These are phyloP conservation scores for Aquilaria agallochum DNA, from an alignment of 441 rosid species.

Conservation along the genomic window DNA sequence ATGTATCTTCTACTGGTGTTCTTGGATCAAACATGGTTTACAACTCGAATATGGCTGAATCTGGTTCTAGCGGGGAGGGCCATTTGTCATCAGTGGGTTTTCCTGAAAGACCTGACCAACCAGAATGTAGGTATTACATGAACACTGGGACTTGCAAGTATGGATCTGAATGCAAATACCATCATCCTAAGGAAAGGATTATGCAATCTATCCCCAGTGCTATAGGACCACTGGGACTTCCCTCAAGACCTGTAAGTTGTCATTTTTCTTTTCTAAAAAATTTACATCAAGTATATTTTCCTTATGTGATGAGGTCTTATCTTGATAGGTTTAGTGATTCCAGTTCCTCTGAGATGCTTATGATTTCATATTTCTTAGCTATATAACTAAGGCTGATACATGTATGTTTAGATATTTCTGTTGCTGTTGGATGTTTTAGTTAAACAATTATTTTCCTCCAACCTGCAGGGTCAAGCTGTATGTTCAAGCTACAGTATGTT, in stretches of 20 bases:
- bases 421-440: background rate
- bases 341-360: background rate
- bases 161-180: constrained; percentile 78
- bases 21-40: constrained; percentile 33
- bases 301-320: too few species aligned
- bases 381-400: background rate
- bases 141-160: constrained; percentile 72
- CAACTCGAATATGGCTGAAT: constrained; percentile 34
- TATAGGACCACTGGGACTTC: constrained; percentile 46
- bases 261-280: constrained; percentile 10
- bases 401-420: background rate
- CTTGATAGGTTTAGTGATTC: background rate
- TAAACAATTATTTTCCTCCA: constrained; percentile 10
- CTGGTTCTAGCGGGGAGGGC: constrained; percentile 31
- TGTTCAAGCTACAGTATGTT: constrained; percentile 56
- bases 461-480: constrained; percentile 59
- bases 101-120: constrained; percentile 67
- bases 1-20: constrained; percentile 30
- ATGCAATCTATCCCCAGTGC: constrained; percentile 27
- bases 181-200: constrained; percentile 54
- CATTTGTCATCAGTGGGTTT: constrained; percentile 32
- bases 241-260: constrained; percentile 67
- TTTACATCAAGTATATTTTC: background rate
- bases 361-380: background rate
- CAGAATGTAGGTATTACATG: constrained; percentile 72